Evolutionary conservation across 192 early-diverging fungal genomes (phyloP).

Genomic region (Chytriomyces confervae): DNA sequence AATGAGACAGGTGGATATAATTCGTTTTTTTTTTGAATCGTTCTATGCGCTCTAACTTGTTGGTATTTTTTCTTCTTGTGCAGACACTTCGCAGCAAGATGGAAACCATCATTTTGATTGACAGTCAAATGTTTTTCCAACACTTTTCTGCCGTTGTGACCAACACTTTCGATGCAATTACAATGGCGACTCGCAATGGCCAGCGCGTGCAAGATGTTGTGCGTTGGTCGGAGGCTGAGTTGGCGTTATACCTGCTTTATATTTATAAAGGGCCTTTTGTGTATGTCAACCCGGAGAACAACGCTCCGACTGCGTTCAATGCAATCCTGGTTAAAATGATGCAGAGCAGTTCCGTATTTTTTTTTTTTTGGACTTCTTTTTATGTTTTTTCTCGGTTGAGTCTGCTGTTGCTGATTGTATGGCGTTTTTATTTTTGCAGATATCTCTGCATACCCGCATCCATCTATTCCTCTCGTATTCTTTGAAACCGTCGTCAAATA

Average conservation of each 20-base stretch:
- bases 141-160: constrained; percentile 68
- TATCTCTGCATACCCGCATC: constrained; percentile 76
- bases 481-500: constrained; percentile 79
- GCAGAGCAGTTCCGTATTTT: constrained; percentile 54
- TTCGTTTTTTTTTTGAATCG: neutral
- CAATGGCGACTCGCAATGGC: constrained; percentile 5
- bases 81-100: constrained; percentile 50
- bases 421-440: constrained; percentile 44
- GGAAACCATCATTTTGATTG: constrained; percentile 78
- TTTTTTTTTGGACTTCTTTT: constrained; percentile 43
- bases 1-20: constrained; percentile 63
- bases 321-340: constrained; percentile 70
- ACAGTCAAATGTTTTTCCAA: constrained; percentile 61
- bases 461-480: constrained; percentile 71
- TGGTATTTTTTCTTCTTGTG: neutral
- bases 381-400: neutral
- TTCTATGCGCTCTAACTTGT: neutral
- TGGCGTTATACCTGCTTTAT: constrained; percentile 75
- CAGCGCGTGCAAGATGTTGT: constrained; percentile 28
- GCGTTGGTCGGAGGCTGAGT: constrained; percentile 76
- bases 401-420: neutral
- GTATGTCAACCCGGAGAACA: constrained; percentile 55
- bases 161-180: constrained; percentile 65
- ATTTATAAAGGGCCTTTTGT: constrained; percentile 71
- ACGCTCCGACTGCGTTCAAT: constrained; percentile 57